Percentiles rank a stretch among this genome's conserved stretches.
phyloP scores from a whole-genome alignment of 2,329 filamentous ascomycete genomes.

The Corinectria fuckeliana region DNA sequence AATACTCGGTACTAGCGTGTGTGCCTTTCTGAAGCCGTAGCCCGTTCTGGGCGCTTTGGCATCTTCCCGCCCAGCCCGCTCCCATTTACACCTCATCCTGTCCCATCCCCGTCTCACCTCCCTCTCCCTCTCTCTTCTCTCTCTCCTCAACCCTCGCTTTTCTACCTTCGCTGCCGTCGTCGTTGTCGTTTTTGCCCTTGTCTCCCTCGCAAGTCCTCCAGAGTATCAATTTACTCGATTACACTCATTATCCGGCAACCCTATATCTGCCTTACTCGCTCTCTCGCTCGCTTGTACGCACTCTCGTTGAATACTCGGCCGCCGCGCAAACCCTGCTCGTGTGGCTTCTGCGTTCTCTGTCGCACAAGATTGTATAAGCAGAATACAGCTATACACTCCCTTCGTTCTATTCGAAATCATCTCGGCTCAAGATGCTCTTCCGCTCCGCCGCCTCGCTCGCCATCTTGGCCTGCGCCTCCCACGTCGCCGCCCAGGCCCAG shows the following conservation, averaged over 20 bases:
- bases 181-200: constrained; percentile 23
- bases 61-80: constrained; percentile 8
- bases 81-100: constrained; percentile 17
- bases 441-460: constrained; percentile 41
- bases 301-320: constrained; percentile 18
- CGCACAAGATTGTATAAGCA: constrained; percentile 25
- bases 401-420: neutral
- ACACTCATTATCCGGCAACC: neutral
- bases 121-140: neutral
- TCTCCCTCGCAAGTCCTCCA: constrained; percentile 11
- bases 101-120: neutral
- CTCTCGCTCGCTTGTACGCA: constrained; percentile 17
- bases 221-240: neutral
- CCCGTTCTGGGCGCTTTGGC: neutral
- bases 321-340: constrained; percentile 28
- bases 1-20: neutral
- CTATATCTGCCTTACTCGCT: neutral
- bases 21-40: neutral
- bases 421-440: constrained; percentile 46
- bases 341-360: constrained; percentile 32
- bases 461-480: constrained; percentile 45
- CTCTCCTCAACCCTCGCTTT: neutral
- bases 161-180: constrained; percentile 14
- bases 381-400: too few relatives aligned
- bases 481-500: constrained; percentile 40